phyloP scores from a whole-genome alignment of 352 stramenopile genomes.

The Elongisporangium undulatum region DNA sequence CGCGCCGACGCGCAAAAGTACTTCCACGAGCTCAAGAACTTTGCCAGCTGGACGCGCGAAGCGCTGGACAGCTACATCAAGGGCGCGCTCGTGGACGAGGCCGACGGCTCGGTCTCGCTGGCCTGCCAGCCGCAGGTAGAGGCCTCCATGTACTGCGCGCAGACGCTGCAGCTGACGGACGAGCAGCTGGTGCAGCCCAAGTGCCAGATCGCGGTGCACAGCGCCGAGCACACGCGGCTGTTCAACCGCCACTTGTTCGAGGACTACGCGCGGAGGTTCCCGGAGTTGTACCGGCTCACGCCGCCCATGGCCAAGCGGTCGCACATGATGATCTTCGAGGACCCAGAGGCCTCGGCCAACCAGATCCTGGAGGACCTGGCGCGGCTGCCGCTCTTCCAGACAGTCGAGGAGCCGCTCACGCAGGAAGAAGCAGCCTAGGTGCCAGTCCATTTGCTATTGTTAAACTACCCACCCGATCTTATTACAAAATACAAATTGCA shows the following conservation, averaged over 20 bases:
- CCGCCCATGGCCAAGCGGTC: conserved; percentile 31
- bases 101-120: conserved; percentile 22
- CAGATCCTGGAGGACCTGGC: conserved; percentile 33
- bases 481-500: neutral
- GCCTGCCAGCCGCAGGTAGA: conserved; percentile 38
- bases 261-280: conserved; percentile 17
- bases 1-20: neutral
- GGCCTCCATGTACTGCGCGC: conserved; percentile 36
- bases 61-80: conserved; percentile 19
- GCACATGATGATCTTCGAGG: conserved; percentile 48
- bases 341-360: conserved; percentile 26
- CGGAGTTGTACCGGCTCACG: conserved; percentile 34
- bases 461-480: neutral
- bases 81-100: conserved; percentile 18
- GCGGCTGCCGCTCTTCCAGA: conserved; percentile 11
- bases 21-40: conserved; percentile 13
- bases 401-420: neutral
- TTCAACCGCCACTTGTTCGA: conserved; percentile 30
- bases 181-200: conserved; percentile 27
- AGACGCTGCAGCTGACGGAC: conserved; percentile 24
- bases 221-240: conserved; percentile 40
- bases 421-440: neutral
- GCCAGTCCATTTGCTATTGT: neutral
- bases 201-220: conserved; percentile 36
- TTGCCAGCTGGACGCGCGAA: conserved; percentile 32